These are phyloP conservation scores for Phaeosphaeria sp. DNA, from an alignment of 2,329 filamentous ascomycete genomes.

Conservation along the genomic window DNA sequence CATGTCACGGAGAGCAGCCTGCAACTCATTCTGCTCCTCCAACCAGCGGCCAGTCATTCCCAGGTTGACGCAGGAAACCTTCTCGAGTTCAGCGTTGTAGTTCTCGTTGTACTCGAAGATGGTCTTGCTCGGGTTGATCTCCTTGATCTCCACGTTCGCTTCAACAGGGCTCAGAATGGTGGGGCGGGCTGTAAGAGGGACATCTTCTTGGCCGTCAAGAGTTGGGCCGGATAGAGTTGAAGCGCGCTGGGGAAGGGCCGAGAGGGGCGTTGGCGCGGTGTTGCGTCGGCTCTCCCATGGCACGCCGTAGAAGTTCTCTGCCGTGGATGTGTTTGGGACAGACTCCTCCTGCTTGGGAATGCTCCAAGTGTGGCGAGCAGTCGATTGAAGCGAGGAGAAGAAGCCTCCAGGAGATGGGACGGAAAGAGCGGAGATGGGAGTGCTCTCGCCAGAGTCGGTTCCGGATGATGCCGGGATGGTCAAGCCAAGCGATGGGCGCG, in stretches of 20 bases:
- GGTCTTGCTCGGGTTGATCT: constrained; percentile 70
- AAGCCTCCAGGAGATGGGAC: constrained; percentile 93
- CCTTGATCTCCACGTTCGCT: constrained; percentile 56
- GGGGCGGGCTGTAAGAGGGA: constrained; percentile 39
- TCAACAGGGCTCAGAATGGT: constrained; percentile 38
- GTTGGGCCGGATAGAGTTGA: constrained; percentile 43
- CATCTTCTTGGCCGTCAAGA: constrained; percentile 41
- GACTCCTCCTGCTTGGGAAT: constrained; percentile 51
- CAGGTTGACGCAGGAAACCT: constrained; percentile 74
- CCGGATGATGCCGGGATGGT: constrained; percentile 30
- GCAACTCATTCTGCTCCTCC: constrained; percentile 78
- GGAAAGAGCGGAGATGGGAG: constrained; percentile 79
- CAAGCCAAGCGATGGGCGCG: constrained; percentile 56
- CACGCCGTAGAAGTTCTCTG: constrained; percentile 86
- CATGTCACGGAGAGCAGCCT: constrained; percentile 68
- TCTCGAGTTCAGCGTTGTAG: constrained; percentile 76
- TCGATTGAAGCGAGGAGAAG: constrained; percentile 82
- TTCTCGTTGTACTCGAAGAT: constrained; percentile 75
- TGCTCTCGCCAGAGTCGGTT: constrained; percentile 52
- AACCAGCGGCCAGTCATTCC: constrained; percentile 90
- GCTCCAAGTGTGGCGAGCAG: constrained; percentile 83
- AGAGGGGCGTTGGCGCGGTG: constrained; percentile 24
- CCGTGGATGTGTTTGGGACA: constrained; percentile 85
- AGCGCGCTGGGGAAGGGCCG: constrained; percentile 25
- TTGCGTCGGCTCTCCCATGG: constrained; percentile 67